phyloP scores from a whole-genome alignment of 2,329 filamentous ascomycete species.

The Hymenoscyphus fraxineus region DNA sequence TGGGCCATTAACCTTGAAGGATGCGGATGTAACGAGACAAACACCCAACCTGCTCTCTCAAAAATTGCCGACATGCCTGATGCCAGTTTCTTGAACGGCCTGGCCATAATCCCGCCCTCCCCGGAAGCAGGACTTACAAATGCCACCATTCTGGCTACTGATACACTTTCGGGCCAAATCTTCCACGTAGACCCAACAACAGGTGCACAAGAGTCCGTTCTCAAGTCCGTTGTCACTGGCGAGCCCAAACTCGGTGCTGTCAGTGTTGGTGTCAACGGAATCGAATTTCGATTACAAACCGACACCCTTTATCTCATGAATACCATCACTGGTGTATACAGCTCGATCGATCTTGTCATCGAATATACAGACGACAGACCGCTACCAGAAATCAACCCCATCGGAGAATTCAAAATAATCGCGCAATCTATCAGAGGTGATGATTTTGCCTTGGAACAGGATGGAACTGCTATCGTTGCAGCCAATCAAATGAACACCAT shows the following conservation, averaged over 20 bases:
- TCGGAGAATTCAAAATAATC: background rate
- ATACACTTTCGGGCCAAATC: background rate
- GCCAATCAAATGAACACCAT: background rate
- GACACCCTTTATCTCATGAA: background rate
- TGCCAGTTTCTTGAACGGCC: constrained; percentile 11
- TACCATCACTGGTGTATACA: background rate
- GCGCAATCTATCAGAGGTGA: background rate
- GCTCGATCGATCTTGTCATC: background rate
- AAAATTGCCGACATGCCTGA: constrained; percentile 12
- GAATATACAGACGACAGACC: background rate
- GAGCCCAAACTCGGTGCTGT: background rate
- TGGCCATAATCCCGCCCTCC: constrained; percentile 26
- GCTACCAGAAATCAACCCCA: background rate
- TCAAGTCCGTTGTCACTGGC: background rate
- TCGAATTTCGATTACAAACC: background rate
- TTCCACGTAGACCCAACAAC: background rate
- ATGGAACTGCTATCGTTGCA: background rate
- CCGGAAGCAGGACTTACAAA: constrained; percentile 21
- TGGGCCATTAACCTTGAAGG: background rate
- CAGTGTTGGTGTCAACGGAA: background rate
- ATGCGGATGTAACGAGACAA: constrained; percentile 7
- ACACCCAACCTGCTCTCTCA: constrained; percentile 20
- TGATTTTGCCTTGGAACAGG: background rate
- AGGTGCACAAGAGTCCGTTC: background rate
- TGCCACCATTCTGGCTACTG: constrained; percentile 20